Percentiles rank a stretch among this genome's conserved stretches.
phyloP scores from a whole-genome alignment of 805 yeast genomes.

The Kazachstania taianensis region DNA sequence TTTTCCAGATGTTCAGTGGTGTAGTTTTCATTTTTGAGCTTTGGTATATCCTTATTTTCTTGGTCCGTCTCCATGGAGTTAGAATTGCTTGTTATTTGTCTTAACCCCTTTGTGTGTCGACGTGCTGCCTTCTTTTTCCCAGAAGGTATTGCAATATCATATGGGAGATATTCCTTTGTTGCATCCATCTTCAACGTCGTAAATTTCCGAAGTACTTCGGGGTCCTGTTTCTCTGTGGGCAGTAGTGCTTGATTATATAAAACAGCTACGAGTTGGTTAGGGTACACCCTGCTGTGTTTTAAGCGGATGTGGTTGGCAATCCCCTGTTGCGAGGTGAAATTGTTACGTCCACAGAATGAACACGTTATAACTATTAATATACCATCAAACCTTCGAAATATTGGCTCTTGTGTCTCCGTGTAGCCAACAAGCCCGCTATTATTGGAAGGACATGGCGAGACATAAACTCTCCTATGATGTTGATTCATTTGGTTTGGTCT shows the following conservation, averaged over 20 bases:
- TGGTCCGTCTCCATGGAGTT: not conserved
- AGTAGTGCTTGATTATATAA: conserved; percentile 50
- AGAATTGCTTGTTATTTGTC: not conserved
- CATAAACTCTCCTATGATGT: conserved; percentile 27
- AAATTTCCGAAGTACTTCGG: conserved; percentile 19
- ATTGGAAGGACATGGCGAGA: conserved; percentile 32
- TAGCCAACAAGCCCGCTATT: conserved; percentile 41
- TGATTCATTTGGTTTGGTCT: conserved; percentile 19
- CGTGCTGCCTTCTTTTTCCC: conserved; percentile 1
- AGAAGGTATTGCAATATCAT: conserved; percentile 19
- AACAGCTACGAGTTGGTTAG: conserved; percentile 69
- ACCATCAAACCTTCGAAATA: conserved; percentile 62
- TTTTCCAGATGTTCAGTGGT: conserved; percentile 15
- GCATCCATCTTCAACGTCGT: conserved; percentile 21
- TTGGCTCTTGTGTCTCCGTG: conserved; percentile 35
- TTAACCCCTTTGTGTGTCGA: not conserved
- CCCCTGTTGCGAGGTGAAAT: conserved; percentile 73
- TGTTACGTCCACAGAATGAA: conserved; percentile 53
- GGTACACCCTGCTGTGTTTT: conserved; percentile 61
- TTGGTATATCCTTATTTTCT: conserved; percentile 2
- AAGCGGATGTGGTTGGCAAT: conserved; percentile 67
- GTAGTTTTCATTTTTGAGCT: not conserved
- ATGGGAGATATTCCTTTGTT: conserved; percentile 20
- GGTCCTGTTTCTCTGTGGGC: conserved; percentile 20
- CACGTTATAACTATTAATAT: conserved; percentile 59